Evolutionary conservation across 768 basidiomycete species (phyloP), one percentile per base, ranked within the genome.

Genomic region (Lactifluus volemus): DNA sequence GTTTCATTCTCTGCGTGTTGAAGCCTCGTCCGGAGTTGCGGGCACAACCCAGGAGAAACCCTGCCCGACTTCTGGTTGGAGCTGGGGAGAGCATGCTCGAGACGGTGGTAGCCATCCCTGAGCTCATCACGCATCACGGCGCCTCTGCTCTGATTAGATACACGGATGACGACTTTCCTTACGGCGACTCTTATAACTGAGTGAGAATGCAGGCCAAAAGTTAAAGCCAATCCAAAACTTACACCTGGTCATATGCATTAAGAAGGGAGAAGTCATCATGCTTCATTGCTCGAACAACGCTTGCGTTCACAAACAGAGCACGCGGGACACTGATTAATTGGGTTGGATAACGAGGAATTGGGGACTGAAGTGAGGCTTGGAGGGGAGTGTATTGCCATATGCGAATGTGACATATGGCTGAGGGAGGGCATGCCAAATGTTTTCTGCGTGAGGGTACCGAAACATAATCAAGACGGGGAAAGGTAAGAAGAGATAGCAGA

Each of bases 31-130:
- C 89, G 88, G 67, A 88, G 77, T 69, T 88, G 84, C 60, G 89
- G 44, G 92, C 86, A 70, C 92, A 84, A 69, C 95, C 93, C 67
- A 96, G 94, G 78, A 64, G 86, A 89, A 55, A 92, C 89, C 77
- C 95, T 96, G 81, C 88, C 90, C 10, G 89, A 85, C 79, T 93
- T 91, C 80, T 94, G 91, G 78, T 92, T 93, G 52, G 87, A 89
- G 61, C 86, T 79, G 34, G 93, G 93, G 67, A 96, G 85, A 59
- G 86, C 87, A 68, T 92, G 88, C 82, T 92, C 92, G 76, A 96
- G 85, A 60, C 88, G 83, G 68, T 86, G 83, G 75, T 95, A 96
- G 62, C 91, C 92, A 59, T 96, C 92, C 58, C 93, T 80, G 71
- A 95, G 88, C 75, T 96, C 93, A 68, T 95, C 92, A 25, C 25